A percentile compares a stretch with the other conserved stretches of the same genome.
Conservation (phyloP, 805 yeast genomes). For the Yarrowia sp. region DNA sequence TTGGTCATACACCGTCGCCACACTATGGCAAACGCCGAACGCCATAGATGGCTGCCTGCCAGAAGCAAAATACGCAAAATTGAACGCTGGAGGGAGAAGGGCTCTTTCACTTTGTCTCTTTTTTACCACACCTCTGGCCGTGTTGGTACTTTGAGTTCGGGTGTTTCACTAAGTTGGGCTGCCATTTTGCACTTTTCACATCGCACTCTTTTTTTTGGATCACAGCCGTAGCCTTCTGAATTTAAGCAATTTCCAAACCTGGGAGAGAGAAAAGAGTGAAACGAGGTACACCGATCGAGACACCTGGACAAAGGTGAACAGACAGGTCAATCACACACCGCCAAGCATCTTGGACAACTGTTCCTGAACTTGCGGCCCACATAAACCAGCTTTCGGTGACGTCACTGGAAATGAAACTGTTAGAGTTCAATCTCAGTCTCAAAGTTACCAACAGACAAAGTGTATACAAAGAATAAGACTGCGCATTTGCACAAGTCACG, state of each 20-base stretch:
- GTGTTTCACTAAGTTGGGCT: background rate
- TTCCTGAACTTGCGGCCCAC: background rate
- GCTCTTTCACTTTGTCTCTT: background rate
- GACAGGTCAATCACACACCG: too few species aligned
- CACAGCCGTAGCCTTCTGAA: slow-evolving; percentile 13
- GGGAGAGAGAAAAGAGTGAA: background rate
- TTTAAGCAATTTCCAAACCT: slow-evolving; percentile 20
- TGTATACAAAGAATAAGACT: slow-evolving; percentile 18
- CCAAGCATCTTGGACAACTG: too few species aligned
- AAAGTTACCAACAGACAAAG: slow-evolving; percentile 32
- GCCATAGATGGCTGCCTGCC: too few species aligned
- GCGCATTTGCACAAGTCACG: slow-evolving; percentile 39
- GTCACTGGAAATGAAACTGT: slow-evolving; percentile 5
- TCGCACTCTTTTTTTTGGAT: background rate
- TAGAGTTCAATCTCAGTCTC: slow-evolving; percentile 36
- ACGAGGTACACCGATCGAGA: background rate
- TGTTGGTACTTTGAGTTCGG: slow-evolving; percentile 8
- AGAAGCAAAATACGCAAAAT: too few species aligned
- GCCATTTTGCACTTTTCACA: slow-evolving; percentile 10
- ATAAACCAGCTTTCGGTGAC: slow-evolving; percentile 14
- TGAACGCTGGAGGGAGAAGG: too few species aligned
- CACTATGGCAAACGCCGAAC: too few species aligned
- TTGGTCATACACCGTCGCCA: too few species aligned
- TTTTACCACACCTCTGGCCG: background rate
- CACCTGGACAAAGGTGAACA: too few species aligned